Conservation (phyloP, 2,329 filamentous ascomycete genomes). For the Aschersonia sp. region DNA sequence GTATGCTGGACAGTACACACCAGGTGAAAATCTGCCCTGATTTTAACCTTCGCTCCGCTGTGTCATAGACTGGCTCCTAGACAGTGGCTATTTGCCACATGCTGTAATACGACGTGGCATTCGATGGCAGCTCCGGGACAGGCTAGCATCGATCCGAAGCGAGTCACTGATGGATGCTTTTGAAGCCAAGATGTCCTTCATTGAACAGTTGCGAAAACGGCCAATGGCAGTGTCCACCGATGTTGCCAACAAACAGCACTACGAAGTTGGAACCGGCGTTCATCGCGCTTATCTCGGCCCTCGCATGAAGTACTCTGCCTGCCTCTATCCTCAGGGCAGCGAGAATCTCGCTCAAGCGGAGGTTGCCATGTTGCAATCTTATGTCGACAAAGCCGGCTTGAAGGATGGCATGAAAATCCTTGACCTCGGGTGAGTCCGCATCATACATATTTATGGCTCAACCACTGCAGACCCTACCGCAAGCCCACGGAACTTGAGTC, state of each 20-base stretch:
- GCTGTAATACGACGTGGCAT: slow-evolving; percentile 50
- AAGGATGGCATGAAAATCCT: slow-evolving; percentile 46
- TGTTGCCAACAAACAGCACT: slow-evolving; percentile 55
- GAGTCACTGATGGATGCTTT: slow-evolving; percentile 37
- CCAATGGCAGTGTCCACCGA: slow-evolving; percentile 57
- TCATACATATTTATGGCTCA: background rate
- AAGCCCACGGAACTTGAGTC: background rate
- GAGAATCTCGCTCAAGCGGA: slow-evolving; percentile 54
- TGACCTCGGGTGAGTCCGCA: slow-evolving; percentile 38
- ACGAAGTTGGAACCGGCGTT: slow-evolving; percentile 56
- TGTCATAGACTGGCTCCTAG: slow-evolving; percentile 39
- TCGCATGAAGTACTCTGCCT: slow-evolving; percentile 60
- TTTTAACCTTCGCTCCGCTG: background rate
- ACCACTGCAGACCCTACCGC: no score
- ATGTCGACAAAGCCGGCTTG: slow-evolving; percentile 45
- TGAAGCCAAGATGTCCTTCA: slow-evolving; percentile 48
- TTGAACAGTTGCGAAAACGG: slow-evolving; percentile 39
- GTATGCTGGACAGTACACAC: background rate
- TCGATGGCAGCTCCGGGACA: slow-evolving; percentile 47
- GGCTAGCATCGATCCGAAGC: slow-evolving; percentile 38
- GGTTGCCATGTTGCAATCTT: slow-evolving; percentile 48
- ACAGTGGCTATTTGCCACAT: slow-evolving; percentile 51
- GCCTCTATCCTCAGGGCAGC: slow-evolving; percentile 46
- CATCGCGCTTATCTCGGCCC: slow-evolving; percentile 47
- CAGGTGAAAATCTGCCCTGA: background rate